Evolutionary conservation across 2,329 filamentous ascomycete genomes (phyloP), one percentile per base, ranked within the genome.

Genomic region (Trichoderma semiorbis): DNA sequence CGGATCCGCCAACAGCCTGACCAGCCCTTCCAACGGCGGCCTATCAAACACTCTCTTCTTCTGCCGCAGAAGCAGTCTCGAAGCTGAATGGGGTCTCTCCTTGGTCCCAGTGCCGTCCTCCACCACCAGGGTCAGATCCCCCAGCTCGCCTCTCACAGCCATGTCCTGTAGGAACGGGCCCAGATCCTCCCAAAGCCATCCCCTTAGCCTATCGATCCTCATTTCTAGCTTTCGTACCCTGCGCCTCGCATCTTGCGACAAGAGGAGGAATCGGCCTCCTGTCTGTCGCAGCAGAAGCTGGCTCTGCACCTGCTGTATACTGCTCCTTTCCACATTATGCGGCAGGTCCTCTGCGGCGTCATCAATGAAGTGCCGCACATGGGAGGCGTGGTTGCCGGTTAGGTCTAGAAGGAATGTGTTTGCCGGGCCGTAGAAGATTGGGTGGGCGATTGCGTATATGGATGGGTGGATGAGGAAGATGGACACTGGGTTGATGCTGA

Each of bases 1-100:
- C 62, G 85, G 85, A 71, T 86, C 85, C 55, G 80, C 77, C 69
- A 87, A 75, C 21, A 86, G 76, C 66, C 78, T 77, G 60, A 86
- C 74, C 10, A 86, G 74, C 3, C 80, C 79, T 70, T 75, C 75
- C 28, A 81, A 70, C 75, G 81, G 76, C 26, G 78, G 76, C 57
- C 76, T 76, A n/a, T 73, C 69, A 63, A 80, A 79, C 30, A 78
- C 74, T 55, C 66, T 16, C 30, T 47, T 55, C 64, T 28, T 69
- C 67, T 50, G 73, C 65, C 24, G 76, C 21, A 69, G 10, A 21
- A 69, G 43, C 3, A 71, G 74, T 72, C 77, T 30, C 74, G 68
- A 24, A 10, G 12, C n/a, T 3, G 68, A 70, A 16, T 43, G 71
- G 7, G 72, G 71, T 61, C 58, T 36, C 26, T 57, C 61, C 30